Conservation (phyloP, 208 protist species). For the Endotrypanum monterogeii region DNA sequence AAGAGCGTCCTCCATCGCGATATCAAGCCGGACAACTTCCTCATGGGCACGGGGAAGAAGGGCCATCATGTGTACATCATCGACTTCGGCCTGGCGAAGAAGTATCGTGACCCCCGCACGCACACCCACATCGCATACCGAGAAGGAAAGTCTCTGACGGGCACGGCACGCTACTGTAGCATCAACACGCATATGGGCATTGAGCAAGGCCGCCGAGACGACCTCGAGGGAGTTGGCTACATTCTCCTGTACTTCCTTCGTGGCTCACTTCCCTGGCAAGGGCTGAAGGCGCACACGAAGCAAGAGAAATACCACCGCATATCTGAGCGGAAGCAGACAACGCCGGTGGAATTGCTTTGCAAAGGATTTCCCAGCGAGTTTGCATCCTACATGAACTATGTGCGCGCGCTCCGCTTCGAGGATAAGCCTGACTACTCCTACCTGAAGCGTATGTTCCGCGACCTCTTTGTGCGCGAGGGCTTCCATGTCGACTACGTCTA, state of each 20-base stretch:
- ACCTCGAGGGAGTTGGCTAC: conserved; percentile 98
- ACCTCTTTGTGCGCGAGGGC: conserved; percentile 98
- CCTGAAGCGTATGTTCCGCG: conserved; percentile 97
- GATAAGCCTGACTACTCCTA: conserved; percentile 99
- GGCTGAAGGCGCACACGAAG: conserved; percentile 95
- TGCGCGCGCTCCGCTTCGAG: conserved; percentile 96
- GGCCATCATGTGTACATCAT: conserved; percentile 96
- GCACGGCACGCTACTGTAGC: conserved; percentile 99
- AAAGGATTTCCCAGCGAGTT: conserved; percentile 95
- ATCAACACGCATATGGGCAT: conserved; percentile 99
- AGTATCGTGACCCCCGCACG: conserved; percentile 97
- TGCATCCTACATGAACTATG: conserved; percentile 97
- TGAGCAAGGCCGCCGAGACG: conserved; percentile 96
- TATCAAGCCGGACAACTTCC: conserved; percentile 96
- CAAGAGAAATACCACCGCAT: conserved; percentile 99
- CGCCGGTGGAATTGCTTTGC: conserved; percentile 96
- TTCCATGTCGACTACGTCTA: conserved; percentile 98
- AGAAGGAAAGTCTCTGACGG: conserved; percentile 99
- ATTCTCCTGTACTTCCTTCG: conserved; percentile 99
- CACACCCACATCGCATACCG: conserved; percentile 99
- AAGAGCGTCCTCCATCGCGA: conserved; percentile 94
- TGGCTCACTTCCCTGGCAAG: conserved; percentile 99
- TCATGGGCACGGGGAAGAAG: conserved; percentile 92
- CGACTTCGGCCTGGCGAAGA: conserved; percentile 99
- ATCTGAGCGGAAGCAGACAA: conserved; percentile 97